These are phyloP conservation scores for Claviceps humidiphila DNA, from an alignment of 2,329 filamentous ascomycete genomes.

Conservation along the genomic window DNA sequence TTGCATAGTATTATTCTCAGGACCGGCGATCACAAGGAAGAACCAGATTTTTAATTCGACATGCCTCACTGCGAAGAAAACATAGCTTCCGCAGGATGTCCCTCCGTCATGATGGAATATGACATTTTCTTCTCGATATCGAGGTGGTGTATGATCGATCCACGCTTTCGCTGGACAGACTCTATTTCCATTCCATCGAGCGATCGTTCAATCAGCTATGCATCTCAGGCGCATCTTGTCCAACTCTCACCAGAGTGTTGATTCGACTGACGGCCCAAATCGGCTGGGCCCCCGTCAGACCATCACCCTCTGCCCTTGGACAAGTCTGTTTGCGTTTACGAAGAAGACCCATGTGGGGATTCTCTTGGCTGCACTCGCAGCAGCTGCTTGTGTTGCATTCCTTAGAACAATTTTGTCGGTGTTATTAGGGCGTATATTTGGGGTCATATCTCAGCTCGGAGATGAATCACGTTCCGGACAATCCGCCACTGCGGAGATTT, in stretches of 20 bases:
- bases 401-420: slow-evolving; percentile 54
- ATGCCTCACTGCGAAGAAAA: neutral
- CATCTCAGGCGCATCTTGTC: neutral
- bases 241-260: neutral
- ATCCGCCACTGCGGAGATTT: slow-evolving; percentile 42
- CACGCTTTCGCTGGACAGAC: neutral
- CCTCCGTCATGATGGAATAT: neutral
- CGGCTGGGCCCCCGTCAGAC: neutral
- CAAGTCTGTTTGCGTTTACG: slow-evolving; percentile 59
- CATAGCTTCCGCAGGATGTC: too few species aligned
- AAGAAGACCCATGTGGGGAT: slow-evolving; percentile 42
- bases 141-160: neutral
- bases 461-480: slow-evolving; percentile 33
- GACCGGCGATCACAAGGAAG: neutral
- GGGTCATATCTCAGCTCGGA: slow-evolving; percentile 54
- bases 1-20: neutral
- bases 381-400: slow-evolving; percentile 46
- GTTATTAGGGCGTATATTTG: slow-evolving; percentile 63
- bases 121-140: neutral
- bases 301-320: slow-evolving; percentile 15
- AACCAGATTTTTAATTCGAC: neutral
- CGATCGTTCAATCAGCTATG: neutral
- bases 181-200: neutral
- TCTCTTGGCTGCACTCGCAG: slow-evolving; percentile 39
- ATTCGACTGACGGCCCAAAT: neutral